phyloP scores from a whole-genome alignment of 2,329 filamentous ascomycete genomes.

The Fusarium sp. region DNA sequence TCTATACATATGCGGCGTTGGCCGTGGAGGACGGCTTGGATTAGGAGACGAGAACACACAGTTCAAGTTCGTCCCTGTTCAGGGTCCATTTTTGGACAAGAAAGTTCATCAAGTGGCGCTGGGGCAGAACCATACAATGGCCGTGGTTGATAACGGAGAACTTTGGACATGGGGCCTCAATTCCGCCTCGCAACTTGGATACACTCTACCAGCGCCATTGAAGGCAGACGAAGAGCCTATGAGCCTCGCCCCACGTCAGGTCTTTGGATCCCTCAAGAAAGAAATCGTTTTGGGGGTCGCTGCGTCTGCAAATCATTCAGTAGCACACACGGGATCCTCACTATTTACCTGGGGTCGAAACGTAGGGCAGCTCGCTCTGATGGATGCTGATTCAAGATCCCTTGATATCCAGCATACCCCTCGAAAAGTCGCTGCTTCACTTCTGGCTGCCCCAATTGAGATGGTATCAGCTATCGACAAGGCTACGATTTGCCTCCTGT shows the following conservation, averaged over 20 bases:
- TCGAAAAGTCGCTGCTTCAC: slow-evolving; percentile 86
- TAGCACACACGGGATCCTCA: slow-evolving; percentile 83
- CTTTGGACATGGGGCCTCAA: slow-evolving; percentile 97
- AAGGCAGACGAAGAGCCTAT: slow-evolving; percentile 85
- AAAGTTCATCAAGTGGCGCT: slow-evolving; percentile 82
- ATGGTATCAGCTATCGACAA: slow-evolving; percentile 90
- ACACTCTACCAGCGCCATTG: slow-evolving; percentile 74
- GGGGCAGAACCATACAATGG: slow-evolving; percentile 91
- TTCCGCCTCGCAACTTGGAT: slow-evolving; percentile 86
- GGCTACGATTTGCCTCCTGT: slow-evolving; percentile 86
- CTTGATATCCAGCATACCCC: slow-evolving; percentile 85
- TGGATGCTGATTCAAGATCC: slow-evolving; percentile 94
- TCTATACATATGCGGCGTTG: slow-evolving; percentile 91
- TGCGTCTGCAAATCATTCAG: slow-evolving; percentile 91
- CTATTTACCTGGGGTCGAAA: slow-evolving; percentile 97
- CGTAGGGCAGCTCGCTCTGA: slow-evolving; percentile 89
- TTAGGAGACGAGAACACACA: slow-evolving; percentile 90
- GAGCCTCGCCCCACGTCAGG: slow-evolving; percentile 83
- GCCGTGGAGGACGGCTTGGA: slow-evolving; percentile 88
- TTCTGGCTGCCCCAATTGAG: slow-evolving; percentile 74
- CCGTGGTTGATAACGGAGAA: slow-evolving; percentile 86
- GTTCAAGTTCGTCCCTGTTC: slow-evolving; percentile 86
- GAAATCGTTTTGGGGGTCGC: slow-evolving; percentile 85
- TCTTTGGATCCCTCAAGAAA: slow-evolving; percentile 91
- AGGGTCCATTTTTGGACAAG: slow-evolving; percentile 79